Percentiles rank a stretch among this genome's conserved stretches.
Conservation (phyloP, 2,329 filamentous ascomycete species). For the Colletotrichum costaricense region DNA sequence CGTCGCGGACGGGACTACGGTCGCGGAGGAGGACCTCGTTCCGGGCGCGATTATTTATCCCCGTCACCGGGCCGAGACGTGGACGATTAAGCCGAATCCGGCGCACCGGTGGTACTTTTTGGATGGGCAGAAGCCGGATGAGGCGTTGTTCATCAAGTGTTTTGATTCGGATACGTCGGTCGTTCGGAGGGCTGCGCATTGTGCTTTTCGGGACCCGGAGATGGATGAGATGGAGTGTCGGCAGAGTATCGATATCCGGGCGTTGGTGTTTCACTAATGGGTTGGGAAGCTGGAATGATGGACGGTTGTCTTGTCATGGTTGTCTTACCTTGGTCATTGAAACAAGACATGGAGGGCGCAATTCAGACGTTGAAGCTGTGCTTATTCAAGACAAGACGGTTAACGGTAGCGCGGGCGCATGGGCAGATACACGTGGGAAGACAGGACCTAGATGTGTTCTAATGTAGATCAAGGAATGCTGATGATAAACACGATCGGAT, state of each 20-base stretch:
- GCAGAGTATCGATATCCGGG: constrained; percentile 91
- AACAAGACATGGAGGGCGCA: not conserved
- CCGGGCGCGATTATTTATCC: constrained; percentile 50
- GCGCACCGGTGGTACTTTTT: constrained; percentile 65
- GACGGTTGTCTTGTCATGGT: not conserved
- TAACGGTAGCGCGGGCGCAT: not conserved
- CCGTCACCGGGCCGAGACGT: constrained; percentile 47
- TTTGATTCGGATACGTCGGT: constrained; percentile 67
- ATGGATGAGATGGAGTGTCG: constrained; percentile 76
- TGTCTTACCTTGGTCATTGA: not conserved
- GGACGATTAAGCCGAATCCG: constrained; percentile 47
- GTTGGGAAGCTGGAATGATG: not conserved
- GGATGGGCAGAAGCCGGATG: constrained; percentile 59
- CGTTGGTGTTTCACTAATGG: constrained; percentile 75
- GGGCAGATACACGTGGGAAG: not conserved
- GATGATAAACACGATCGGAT: not conserved
- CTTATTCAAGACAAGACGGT: not conserved
- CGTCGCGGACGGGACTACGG: constrained; percentile 50
- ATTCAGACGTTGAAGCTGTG: too few relatives aligned
- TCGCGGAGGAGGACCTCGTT: constrained; percentile 52
- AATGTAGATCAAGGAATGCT: too few relatives aligned
- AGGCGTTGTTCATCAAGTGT: constrained; percentile 72
- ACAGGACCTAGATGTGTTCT: not conserved
- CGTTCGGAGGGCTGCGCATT: constrained; percentile 74
- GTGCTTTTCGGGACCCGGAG: constrained; percentile 81